phyloP scores from a whole-genome alignment of 805 yeast species.

The Yamadazyma insecticola region DNA sequence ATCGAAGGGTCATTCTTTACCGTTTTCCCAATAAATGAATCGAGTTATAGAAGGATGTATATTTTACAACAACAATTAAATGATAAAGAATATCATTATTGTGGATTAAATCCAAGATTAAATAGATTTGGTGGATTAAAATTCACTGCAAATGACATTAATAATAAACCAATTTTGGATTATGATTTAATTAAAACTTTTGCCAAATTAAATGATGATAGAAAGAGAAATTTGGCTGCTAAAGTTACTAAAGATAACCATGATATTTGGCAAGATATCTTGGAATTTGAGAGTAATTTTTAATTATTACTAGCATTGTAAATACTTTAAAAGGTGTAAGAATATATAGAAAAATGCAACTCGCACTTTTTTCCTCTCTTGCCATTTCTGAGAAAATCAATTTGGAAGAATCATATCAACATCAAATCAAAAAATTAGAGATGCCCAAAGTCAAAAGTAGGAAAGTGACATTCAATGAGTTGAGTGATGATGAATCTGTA shows the following conservation, averaged over 20 bases:
- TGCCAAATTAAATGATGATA: slow-evolving; percentile 52
- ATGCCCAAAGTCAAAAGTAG: slow-evolving; percentile 7
- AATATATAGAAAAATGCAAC: slow-evolving; percentile 1
- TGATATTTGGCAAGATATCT: slow-evolving; percentile 66
- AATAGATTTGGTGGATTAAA: slow-evolving; percentile 48
- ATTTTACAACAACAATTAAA: slow-evolving; percentile 82
- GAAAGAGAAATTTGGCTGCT: slow-evolving; percentile 47
- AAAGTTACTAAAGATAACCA: slow-evolving; percentile 54
- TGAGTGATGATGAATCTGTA: slow-evolving; percentile 5
- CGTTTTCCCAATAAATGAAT: slow-evolving; percentile 71
- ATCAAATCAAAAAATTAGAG: too few species aligned
- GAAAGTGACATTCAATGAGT: slow-evolving; percentile 12
- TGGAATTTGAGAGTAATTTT: slow-evolving; percentile 49
- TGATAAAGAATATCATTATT: slow-evolving; percentile 67
- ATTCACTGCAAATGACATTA: slow-evolving; percentile 29
- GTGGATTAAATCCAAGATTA: slow-evolving; percentile 78
- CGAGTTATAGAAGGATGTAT: slow-evolving; percentile 72
- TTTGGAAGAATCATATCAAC: too few species aligned
- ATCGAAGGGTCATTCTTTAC: slow-evolving; percentile 76
- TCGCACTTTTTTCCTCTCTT: too few species aligned
- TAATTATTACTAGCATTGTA: too few species aligned
- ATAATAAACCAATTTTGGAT: slow-evolving; percentile 63
- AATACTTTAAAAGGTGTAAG: slow-evolving; percentile 18
- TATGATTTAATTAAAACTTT: slow-evolving; percentile 53
- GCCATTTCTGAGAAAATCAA: too few species aligned